Evolutionary conservation across 1,139 yeast genomes (phyloP).

Genomic region (Debaryomyces udenii): DNA sequence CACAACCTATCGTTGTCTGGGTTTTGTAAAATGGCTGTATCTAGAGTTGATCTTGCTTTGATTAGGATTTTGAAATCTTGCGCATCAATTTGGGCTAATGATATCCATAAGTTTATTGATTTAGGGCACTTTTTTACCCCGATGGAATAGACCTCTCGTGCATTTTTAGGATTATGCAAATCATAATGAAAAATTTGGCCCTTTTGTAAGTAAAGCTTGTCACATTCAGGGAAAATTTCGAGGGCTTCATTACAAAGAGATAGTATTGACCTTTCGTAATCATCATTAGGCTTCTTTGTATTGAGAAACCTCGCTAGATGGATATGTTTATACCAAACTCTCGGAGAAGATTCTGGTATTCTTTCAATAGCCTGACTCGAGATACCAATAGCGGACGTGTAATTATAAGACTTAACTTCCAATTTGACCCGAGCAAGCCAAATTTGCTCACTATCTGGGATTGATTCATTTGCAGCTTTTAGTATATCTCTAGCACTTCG

Average conservation of each 20-base stretch:
- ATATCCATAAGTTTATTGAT: conserved; percentile 56
- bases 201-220: conserved; percentile 59
- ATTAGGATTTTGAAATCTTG: conserved; percentile 40
- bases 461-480: conserved; percentile 41
- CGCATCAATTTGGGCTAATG: conserved; percentile 54
- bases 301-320: conserved; percentile 50
- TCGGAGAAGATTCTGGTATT: conserved; percentile 39
- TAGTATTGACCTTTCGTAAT: conserved; percentile 34
- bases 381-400: conserved; percentile 42
- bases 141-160: conserved; percentile 49
- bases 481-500: conserved; percentile 58
- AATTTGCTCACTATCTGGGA: conserved; percentile 53
- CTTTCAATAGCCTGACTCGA: conserved; percentile 43
- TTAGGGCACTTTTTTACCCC: conserved; percentile 56
- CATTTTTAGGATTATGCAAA: conserved; percentile 32
- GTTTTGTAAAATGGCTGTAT: conserved; percentile 60
- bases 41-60: conserved; percentile 74
- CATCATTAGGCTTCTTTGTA: conserved; percentile 1
- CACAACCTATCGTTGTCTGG: conserved; percentile 56
- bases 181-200: conserved; percentile 52
- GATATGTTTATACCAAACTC: conserved; percentile 68
- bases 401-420: conserved; percentile 47
- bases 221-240: conserved; percentile 44
- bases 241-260: conserved; percentile 49
- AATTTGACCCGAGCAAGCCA: conserved; percentile 76